These are phyloP conservation scores for Termitomyces sp. DNA, from an alignment of 768 basidiomycete genomes.

Conservation along the genomic window DNA sequence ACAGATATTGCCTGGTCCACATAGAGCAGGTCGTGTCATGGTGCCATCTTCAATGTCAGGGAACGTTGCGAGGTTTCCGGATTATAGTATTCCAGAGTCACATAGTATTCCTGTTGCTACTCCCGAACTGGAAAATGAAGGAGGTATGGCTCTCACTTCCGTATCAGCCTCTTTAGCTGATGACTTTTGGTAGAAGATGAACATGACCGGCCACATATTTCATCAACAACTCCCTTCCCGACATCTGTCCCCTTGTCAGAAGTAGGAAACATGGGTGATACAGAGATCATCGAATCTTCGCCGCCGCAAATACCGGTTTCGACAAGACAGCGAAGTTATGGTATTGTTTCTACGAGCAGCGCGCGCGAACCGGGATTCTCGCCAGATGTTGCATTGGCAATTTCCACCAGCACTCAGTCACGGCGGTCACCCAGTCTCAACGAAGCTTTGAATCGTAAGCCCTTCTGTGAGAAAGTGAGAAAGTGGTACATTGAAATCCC, in stretches of 20 bases:
- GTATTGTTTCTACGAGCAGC: conserved; percentile 18
- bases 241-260: conserved; percentile 9
- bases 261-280: conserved; percentile 21
- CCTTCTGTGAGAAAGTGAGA: not conserved
- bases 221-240: conserved; percentile 18
- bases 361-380: conserved; percentile 11
- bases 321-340: conserved; percentile 21
- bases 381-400: conserved; percentile 21
- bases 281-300: conserved; percentile 25
- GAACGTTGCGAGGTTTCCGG: conserved; percentile 4
- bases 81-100: conserved; percentile 13
- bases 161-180: not conserved
- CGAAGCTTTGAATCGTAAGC: conserved; percentile 44
- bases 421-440: conserved; percentile 76
- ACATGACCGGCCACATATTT: conserved; percentile 1
- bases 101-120: conserved; percentile 32
- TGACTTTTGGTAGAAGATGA: conserved; percentile 15
- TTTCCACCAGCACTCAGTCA: conserved; percentile 47
- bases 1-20: conserved; percentile 38
- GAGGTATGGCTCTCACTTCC: conserved; percentile 20
- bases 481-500: not conserved
- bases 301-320: conserved; percentile 16
- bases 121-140: conserved; percentile 30
- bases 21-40: conserved; percentile 43
- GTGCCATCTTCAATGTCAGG: conserved; percentile 27